Percentiles rank a stretch among this genome's conserved stretches.
Conservation (phyloP, 768 basidiomycete genomes). For the Hygrophorus pudorinus region DNA sequence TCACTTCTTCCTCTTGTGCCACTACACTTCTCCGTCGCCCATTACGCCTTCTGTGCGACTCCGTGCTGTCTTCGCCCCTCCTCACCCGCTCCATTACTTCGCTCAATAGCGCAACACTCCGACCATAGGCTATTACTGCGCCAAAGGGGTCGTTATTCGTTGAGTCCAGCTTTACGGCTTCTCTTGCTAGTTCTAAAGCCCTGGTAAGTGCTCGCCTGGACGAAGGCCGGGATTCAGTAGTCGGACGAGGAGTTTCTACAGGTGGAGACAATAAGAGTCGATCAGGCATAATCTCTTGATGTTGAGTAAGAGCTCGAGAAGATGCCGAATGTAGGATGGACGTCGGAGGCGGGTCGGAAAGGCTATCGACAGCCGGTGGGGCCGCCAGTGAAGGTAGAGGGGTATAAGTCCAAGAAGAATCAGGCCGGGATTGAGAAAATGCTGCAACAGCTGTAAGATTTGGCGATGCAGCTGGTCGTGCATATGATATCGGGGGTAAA, state of each 20-base stretch:
- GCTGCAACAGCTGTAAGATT: slow-evolving; percentile 49
- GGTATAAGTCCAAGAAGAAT: slow-evolving; percentile 17
- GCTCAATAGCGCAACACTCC: slow-evolving; percentile 76
- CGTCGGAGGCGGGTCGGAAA: slow-evolving; percentile 49
- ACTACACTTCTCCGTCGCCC: slow-evolving; percentile 68
- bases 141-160: slow-evolving; percentile 83
- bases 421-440: slow-evolving; percentile 44
- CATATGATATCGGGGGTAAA: slow-evolving; percentile 26
- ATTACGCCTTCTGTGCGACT: slow-evolving; percentile 41
- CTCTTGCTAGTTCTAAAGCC: slow-evolving; percentile 80
- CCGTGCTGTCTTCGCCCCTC: slow-evolving; percentile 74
- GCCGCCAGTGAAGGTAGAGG: slow-evolving; percentile 23
- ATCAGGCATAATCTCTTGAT: slow-evolving; percentile 33
- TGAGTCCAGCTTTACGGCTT: slow-evolving; percentile 82
- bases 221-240: slow-evolving; percentile 47
- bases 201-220: slow-evolving; percentile 79
- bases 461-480: slow-evolving; percentile 31
- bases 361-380: slow-evolving; percentile 35
- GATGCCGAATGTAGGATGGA: slow-evolving; percentile 36
- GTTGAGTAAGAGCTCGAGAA: slow-evolving; percentile 17
- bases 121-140: slow-evolving; percentile 82
- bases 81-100: slow-evolving; percentile 91
- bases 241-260: slow-evolving; percentile 28
- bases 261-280: slow-evolving; percentile 33
- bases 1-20: slow-evolving; percentile 88